Evolutionary conservation across 179 eudicot species (phyloP), one percentile per base, ranked within the genome.

Genomic region (Beta corolliflora): DNA sequence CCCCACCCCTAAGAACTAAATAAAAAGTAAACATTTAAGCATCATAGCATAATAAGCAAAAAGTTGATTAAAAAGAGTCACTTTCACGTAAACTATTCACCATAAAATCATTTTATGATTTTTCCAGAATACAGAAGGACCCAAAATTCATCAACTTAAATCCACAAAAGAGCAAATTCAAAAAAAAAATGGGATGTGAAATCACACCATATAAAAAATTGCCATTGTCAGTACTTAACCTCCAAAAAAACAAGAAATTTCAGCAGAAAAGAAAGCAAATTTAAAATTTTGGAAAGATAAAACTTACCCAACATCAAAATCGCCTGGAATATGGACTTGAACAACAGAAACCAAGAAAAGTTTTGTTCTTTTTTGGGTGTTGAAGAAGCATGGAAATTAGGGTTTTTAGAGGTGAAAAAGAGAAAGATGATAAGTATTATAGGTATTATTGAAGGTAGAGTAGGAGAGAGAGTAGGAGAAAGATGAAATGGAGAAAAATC

Each of bases 221-320:
- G 2, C 9, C 59, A 48, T 15, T 59, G 0, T 8, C 9, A 23
- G 4, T 0, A 50, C 21, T 29, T 36, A 63, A n/a, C 19, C 12
- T 46, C 15, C 44, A 61, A 41, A 45, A 60, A 80, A 31, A 11
- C 52, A 21, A 64, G 31, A 80, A 60, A 61, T 29, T 15, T 18
- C 15, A 73, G 9, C 5, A 59, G 54, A 29, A 50, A 12, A 18
- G 13, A 4, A 7, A 63, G 46, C n/a, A 23, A 36, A 44, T 16
- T 29, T 8, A 31, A 58, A 16, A 14, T 15, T 15, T 58, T 4
- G n/a, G 9, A 0, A 29, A 70, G 59, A 23, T 25, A 29, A 66
- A 14, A 80, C 86, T 65, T 52, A 84, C 81, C 79, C 48, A 84
- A 66, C 0, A 75, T 67, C 69, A 77, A 64, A 63, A 70, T 52